Conservation (phyloP, 257 asterid species). For the Penstemon barbatus region DNA sequence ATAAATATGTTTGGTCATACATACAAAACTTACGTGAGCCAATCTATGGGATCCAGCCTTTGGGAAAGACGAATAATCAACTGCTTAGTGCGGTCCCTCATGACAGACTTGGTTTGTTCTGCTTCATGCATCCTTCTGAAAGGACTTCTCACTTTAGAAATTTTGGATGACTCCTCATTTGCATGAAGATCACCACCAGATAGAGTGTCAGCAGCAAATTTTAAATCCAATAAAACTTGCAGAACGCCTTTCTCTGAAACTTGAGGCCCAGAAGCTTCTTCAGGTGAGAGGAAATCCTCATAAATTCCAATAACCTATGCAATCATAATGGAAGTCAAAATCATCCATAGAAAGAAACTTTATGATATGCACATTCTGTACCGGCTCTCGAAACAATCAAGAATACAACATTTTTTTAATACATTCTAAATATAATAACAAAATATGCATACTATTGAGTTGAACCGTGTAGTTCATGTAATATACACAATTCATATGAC, state of each 20-base stretch:
- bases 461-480: too few species aligned
- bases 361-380: background rate
- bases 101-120: slow-evolving; percentile 51
- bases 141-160: slow-evolving; percentile 49
- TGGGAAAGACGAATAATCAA: slow-evolving; percentile 66
- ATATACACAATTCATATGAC: too few species aligned
- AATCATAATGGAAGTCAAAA: slow-evolving; percentile 28
- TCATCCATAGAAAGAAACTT: slow-evolving; percentile 19
- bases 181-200: slow-evolving; percentile 69
- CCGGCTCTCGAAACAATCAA: too few species aligned
- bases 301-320: slow-evolving; percentile 69
- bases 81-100: slow-evolving; percentile 54
- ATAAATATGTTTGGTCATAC: background rate
- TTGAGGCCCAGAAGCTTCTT: slow-evolving; percentile 51
- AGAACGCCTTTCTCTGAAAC: slow-evolving; percentile 86
- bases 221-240: slow-evolving; percentile 86
- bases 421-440: too few species aligned
- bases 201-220: slow-evolving; percentile 78
- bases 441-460: too few species aligned
- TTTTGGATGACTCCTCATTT: slow-evolving; percentile 52
- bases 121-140: slow-evolving; percentile 72
- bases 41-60: slow-evolving; percentile 90
- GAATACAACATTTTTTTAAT: too few species aligned
- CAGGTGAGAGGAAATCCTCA: slow-evolving; percentile 63
- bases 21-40: slow-evolving; percentile 88